Evolutionary conservation across 148 eudicot genomes (phyloP), one percentile per base, ranked within the genome.

Genomic region (Rhododendron griersonianum): DNA sequence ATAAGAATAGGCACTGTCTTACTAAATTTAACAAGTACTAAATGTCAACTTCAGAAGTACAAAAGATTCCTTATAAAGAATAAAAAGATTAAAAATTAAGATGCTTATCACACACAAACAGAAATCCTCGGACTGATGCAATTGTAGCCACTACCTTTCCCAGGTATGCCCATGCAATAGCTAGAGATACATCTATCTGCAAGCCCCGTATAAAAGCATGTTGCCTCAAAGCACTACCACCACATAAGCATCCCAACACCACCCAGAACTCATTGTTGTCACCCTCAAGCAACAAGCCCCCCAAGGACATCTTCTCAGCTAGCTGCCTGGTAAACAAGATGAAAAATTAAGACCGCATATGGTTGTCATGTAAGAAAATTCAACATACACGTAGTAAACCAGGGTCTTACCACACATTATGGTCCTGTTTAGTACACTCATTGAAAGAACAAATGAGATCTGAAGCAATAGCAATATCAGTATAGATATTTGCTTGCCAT

Each of bases 151-250:
- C 71, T 81, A 86, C 99, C 99, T 98, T 93, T 87, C 99, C 99
- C 11, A 98, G 98, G 89, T 94, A 93, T 81, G 99, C 98, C 99
- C 99, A 98, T 35, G 99, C 98, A 94, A 91, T 91, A 82, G 99
- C 99, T 81, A 95, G 93, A 87, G 99, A 94, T 84, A 94, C 94
- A 92, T 98, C 98, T 92, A 95, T 90, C 86, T 93, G 96, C 86
- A 98, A 86, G 83, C 92, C 98, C 33, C 94, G 92, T 83, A 98
- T 91, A 33, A 95, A 94, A 86, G 98, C 95, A 91, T 98, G 99
- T 77, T 98, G 99, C 84, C 90, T 92, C 89, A 98, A 86, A 69
- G 96, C 93, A 85, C 87, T 87, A 87, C 92, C 88, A 85, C 85
- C 41, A 86, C 95, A 93, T 77, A 98, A 90, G 86, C 95, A 95